These are phyloP conservation scores for Scutellaria baicalensis DNA, from an alignment of 257 asterid genomes.

Conservation along the genomic window DNA sequence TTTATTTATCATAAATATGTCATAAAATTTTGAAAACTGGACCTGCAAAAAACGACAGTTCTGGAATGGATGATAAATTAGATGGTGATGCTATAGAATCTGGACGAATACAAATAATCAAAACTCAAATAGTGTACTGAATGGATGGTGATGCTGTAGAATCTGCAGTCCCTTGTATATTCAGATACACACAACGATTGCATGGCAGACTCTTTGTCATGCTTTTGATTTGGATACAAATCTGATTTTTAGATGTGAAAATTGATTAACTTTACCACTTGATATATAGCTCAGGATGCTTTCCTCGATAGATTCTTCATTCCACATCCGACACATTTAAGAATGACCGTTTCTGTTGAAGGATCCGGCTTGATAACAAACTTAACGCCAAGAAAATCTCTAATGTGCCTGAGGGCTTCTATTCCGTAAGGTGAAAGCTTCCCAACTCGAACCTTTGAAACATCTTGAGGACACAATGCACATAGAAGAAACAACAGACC, in stretches of 20 bases:
- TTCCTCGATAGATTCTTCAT: conserved; percentile 78
- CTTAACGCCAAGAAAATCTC: conserved; percentile 68
- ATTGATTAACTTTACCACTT: neutral
- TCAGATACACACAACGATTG: neutral
- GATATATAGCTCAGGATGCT: conserved; percentile 33
- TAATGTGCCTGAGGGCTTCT: conserved; percentile 57
- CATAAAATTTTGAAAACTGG: no score
- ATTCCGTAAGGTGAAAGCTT: conserved; percentile 75
- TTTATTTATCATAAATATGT: no score
- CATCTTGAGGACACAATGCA: conserved; percentile 83
- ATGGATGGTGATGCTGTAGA: neutral
- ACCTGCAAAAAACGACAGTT: no score
- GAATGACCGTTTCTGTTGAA: conserved; percentile 63
- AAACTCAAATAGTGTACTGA: neutral
- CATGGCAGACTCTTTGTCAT: neutral
- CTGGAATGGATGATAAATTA: neutral
- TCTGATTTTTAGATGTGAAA: neutral
- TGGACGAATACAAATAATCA: neutral
- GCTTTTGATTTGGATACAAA: neutral
- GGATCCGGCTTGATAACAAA: conserved; percentile 79
- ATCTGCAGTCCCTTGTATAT: neutral
- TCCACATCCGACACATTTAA: conserved; percentile 84
- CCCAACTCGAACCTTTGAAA: conserved; percentile 84
- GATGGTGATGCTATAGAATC: neutral
- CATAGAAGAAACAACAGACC: conserved; percentile 85